Base-by-base conservation (phyloP, 2,329 filamentous ascomycete genomes). In the Colletotrichum sp. region DNA sequence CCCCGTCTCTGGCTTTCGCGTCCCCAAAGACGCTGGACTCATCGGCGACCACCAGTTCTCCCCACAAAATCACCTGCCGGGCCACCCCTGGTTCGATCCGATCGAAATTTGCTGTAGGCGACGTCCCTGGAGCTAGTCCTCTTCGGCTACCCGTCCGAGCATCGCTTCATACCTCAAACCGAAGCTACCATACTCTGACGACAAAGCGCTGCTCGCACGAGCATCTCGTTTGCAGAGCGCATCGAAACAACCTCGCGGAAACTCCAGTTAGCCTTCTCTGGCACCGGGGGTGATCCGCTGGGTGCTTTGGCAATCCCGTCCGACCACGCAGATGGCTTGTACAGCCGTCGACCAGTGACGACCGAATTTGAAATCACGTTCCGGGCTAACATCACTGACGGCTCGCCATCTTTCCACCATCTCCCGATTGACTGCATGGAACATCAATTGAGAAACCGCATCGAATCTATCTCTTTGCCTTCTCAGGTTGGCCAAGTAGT, bases 201-300 rank as follows among this genome's bases (percentile, higher is more conserved):
- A 73, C 68, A 67, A 66, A 73, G 71, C 71, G 68, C 57, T 66
- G 15, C 43, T 15, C 61, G 54, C 66, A 70, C 67, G 34, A 34
- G 55, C 68, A 43, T 71, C n/a, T 63, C 27, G 33, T 33, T 36
- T 33, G 15, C 12, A 16, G 51, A 43, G 36, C 36, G 31, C 54
- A 38, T 62, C 8, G 57, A 63, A 29, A 71, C 33, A 38, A 16
- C 34, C 29, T 31, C 36, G 16, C 24, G 33, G 43, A 57, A 55
- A 31, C 47, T 47, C 12, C 38, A 33, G 24, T 9, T 33, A 36
- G 29, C 21, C 9, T 7, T 5, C 36, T 31, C 21, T 29, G 31
- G 29, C 29, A 18, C 29, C 43, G 33, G 47, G 38, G 29, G 24
- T n/a, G 34, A 36, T 57, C 55, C 15, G 34, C 24, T 16, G 55